Percentiles rank a stretch among this genome's conserved stretches.
Evolutionary conservation across 768 basidiomycete species (phyloP).

Genomic region (Tubosaeta sp.): DNA sequence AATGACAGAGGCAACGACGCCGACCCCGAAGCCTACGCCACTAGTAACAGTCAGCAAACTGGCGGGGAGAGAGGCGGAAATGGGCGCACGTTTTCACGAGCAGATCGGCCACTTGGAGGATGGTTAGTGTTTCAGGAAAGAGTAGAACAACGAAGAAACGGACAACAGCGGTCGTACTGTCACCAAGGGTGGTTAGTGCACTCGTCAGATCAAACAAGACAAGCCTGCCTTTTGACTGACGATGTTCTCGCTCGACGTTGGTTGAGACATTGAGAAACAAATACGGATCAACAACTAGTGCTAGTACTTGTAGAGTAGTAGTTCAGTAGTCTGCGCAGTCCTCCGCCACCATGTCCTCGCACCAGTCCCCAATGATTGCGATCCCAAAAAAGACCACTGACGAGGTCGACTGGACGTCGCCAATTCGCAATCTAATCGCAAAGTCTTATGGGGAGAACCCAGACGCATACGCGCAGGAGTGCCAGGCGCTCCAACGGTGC

Average conservation of each 20-base stretch:
- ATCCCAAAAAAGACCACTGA: constrained; percentile 94
- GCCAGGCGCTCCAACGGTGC: constrained; percentile 80
- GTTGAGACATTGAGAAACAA: constrained; percentile 47
- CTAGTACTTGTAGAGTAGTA: neutral
- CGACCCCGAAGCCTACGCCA: constrained; percentile 84
- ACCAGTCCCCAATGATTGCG: constrained; percentile 84
- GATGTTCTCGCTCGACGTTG: constrained; percentile 84
- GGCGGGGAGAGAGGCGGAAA: neutral
- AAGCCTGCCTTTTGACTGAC: constrained; percentile 77
- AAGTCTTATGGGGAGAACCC: constrained; percentile 93
- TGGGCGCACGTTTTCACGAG: constrained; percentile 78
- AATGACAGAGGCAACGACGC: constrained; percentile 85
- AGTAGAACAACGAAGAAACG: constrained; percentile 36
- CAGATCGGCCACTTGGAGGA: constrained; percentile 61
- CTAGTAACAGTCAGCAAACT: constrained; percentile 36
- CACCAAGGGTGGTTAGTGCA: neutral
- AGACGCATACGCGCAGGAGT: constrained; percentile 83
- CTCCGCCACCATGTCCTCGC: constrained; percentile 53
- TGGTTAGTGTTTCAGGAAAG: constrained; percentile 16
- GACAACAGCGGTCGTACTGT: constrained; percentile 85
- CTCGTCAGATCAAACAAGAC: neutral
- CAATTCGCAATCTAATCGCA: constrained; percentile 80
- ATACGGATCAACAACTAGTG: constrained; percentile 18
- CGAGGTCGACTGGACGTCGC: constrained; percentile 93
- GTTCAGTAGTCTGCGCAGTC: constrained; percentile 1